A percentile compares a stretch with the other conserved stretches of the same genome.
Evolutionary conservation across 106 monocot species (phyloP).

Genomic region (Posidonia australis): DNA sequence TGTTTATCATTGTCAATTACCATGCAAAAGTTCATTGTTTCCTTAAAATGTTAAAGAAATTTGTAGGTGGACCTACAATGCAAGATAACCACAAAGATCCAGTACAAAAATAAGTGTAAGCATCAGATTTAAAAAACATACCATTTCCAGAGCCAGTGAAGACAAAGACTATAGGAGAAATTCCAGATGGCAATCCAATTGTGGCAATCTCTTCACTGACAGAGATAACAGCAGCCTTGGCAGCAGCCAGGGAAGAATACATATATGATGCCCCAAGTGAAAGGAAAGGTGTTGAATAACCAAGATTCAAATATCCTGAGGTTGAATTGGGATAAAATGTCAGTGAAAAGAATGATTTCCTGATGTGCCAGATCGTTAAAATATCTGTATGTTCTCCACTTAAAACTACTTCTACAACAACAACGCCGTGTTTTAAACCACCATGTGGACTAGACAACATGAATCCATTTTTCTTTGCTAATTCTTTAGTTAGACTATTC

Average conservation of each 20-base stretch:
- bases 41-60: too few species aligned
- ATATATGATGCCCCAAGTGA: slow-evolving; percentile 86
- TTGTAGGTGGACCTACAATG: too few species aligned
- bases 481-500: too few species aligned
- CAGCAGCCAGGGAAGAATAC: slow-evolving; percentile 93
- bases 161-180: slow-evolving; percentile 81
- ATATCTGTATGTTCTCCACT: too few species aligned
- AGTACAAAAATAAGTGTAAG: background rate
- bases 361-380: background rate
- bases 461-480: too few species aligned
- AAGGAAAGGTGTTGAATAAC: slow-evolving; percentile 95
- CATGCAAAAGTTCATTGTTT: too few species aligned
- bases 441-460: too few species aligned
- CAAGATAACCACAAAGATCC: too few species aligned
- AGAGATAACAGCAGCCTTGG: slow-evolving; percentile 90
- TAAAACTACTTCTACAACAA: too few species aligned
- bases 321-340: background rate
- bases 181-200: slow-evolving; percentile 63
- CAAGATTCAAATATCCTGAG: slow-evolving; percentile 85
- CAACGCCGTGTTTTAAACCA: too few species aligned
- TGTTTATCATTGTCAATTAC: too few species aligned
- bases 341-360: background rate
- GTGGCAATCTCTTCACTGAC: slow-evolving; percentile 95
- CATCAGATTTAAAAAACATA: slow-evolving; percentile 10
- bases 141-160: slow-evolving; percentile 97